Evolutionary conservation across 1,284 basidiomycete genomes (phyloP).

Genomic region (Leccinum pachyderme): DNA sequence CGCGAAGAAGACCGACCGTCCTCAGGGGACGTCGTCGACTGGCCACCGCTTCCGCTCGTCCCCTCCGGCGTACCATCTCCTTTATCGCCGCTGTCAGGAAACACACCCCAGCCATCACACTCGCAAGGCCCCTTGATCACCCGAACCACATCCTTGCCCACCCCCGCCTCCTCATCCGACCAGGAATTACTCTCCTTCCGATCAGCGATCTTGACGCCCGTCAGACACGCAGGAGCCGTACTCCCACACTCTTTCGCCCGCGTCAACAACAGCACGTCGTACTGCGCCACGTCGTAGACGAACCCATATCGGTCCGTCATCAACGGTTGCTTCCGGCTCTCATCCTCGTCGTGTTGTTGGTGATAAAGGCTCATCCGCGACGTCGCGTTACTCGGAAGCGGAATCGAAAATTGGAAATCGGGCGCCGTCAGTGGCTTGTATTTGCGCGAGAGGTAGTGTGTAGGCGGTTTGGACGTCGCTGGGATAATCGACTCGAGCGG

Average conservation of each 20-base stretch:
- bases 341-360: conserved; percentile 41
- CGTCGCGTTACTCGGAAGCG: conserved; percentile 47
- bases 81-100: neutral
- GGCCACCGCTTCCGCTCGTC: conserved; percentile 8
- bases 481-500: conserved; percentile 91
- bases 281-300: conserved; percentile 83
- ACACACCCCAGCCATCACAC: conserved; percentile 47
- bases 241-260: conserved; percentile 72
- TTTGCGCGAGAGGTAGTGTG: conserved; percentile 71
- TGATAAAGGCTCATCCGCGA: conserved; percentile 53
- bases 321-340: conserved; percentile 50
- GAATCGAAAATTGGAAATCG: conserved; percentile 64
- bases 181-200: conserved; percentile 72
- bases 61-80: conserved; percentile 12
- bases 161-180: conserved; percentile 56
- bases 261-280: conserved; percentile 76
- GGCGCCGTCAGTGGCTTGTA: conserved; percentile 68
- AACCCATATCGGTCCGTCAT: conserved; percentile 94
- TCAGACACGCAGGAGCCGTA: conserved; percentile 79
- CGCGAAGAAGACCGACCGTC: conserved; percentile 25
- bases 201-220: conserved; percentile 85
- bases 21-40: conserved; percentile 13
- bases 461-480: conserved; percentile 81
- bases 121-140: conserved; percentile 61
- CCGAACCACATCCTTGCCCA: conserved; percentile 40